Base-by-base conservation (phyloP, 177 flowering plant species). In the Vitis hybrid region DNA sequence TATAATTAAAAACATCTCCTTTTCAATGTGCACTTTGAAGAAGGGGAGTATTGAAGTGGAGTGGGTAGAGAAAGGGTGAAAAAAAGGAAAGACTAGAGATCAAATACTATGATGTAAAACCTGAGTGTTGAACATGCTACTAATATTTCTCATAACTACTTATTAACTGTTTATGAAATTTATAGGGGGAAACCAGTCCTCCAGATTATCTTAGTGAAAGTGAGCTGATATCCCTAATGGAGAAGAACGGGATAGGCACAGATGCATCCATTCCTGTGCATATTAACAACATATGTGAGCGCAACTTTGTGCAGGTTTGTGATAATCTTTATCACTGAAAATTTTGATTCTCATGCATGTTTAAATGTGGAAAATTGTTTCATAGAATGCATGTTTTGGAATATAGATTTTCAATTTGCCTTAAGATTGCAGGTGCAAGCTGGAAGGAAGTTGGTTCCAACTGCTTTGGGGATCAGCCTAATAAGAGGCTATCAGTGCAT, bases 251-350 rank as follows among this genome's bases (percentile, higher is more conserved):
- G 72, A 92, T 94, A 66, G 98, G 98, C 62, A 94, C 98, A 65
- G 98, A 94, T 88, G 97, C 98, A 79, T 94, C 98, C 66, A 94
- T 94, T 73, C 73, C 97, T 70, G 97, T 88, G 5, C 98, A 94
- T 77, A 94, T 94, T 53, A 94, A 90, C 88, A 94, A 94, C 80
- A 94, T 94, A 74, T 84, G 95, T 67, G 98, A 92, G 79, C 95
- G 97, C 64, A 94, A 94, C 74, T 94, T 82, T 80, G 98, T 94
- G 19, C 94, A 94, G 97, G 97, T 94, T 69, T 11, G 74, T 54
- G 20, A n/a, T 51, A 55, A 29, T 59, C 34, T 53, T 52, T 67
- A n/a, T 10, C 19, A 12, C 19, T 59, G 49, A 50, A 59, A 61
- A 71, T 3, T 19, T 2, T 52, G 15, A 14, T 50, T 6, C 50